Conservation (phyloP, 2,329 filamentous ascomycete species). For the Blastomyces percursus region DNA sequence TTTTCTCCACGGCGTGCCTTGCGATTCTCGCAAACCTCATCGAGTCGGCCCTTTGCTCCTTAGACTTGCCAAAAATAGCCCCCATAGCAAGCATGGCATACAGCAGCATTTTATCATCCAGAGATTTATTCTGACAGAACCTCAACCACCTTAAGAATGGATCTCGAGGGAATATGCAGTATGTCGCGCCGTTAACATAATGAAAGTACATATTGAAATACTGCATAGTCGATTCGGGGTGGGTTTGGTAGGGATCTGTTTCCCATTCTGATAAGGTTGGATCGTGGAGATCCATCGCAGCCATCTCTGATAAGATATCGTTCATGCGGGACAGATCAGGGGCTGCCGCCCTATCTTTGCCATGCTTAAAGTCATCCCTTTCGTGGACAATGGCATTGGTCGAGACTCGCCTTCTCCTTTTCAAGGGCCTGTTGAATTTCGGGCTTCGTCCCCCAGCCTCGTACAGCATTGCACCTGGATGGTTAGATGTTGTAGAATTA, state of each 20-base stretch:
- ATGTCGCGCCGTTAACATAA: conserved; percentile 45
- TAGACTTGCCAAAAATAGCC: conserved; percentile 42
- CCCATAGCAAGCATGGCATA: conserved; percentile 50
- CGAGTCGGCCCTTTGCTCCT: conserved; percentile 32
- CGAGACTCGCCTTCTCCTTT: conserved; percentile 4
- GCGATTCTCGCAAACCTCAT: conserved; percentile 45
- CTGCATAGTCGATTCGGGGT: conserved; percentile 41
- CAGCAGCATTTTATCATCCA: conserved; percentile 48
- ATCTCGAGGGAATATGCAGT: conserved; percentile 45
- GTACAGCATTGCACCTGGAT: not conserved
- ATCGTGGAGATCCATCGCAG: conserved; percentile 21
- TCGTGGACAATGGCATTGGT: not conserved
- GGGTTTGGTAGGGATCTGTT: conserved; percentile 44
- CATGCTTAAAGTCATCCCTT: not conserved
- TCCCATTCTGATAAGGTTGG: conserved; percentile 34
- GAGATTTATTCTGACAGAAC: conserved; percentile 37
- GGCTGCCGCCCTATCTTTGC: conserved; percentile 9
- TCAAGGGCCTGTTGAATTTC: not conserved
- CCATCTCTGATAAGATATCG: conserved; percentile 25
- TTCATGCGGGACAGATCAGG: conserved; percentile 20
- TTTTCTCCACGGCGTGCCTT: conserved; percentile 44
- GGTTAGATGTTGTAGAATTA: not conserved
- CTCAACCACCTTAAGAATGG: conserved; percentile 47
- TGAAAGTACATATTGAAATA: conserved; percentile 48
- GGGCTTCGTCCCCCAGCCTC: not conserved